Evolutionary conservation across 2,329 filamentous ascomycete species (phyloP).

Genomic region (Sclerotinia subarctica): DNA sequence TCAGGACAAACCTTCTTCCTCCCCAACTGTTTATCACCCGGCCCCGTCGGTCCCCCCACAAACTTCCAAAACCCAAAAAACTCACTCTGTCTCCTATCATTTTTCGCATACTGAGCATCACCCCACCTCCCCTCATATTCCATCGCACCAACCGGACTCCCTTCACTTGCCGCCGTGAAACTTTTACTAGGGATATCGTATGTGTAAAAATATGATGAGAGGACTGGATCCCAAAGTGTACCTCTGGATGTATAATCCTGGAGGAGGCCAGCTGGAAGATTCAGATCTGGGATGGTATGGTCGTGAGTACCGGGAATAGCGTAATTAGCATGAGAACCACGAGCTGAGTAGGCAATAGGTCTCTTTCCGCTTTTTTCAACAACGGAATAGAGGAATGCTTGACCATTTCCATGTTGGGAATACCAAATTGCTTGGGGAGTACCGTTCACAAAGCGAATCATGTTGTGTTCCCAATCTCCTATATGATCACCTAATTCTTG

Average conservation of each 20-base stretch:
- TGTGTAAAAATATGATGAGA: conserved; percentile 54
- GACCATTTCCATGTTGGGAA: conserved; percentile 58
- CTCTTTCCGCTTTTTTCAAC: conserved; percentile 52
- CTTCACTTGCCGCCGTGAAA: conserved; percentile 30
- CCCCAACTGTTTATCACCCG: conserved; percentile 56
- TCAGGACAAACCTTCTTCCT: conserved; percentile 56
- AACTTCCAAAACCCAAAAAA: conserved; percentile 52
- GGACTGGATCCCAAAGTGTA: conserved; percentile 57
- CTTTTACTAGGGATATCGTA: conserved; percentile 43
- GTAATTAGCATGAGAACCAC: conserved; percentile 64
- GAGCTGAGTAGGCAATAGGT: conserved; percentile 56
- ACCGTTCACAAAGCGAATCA: conserved; percentile 61
- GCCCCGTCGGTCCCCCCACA: conserved; percentile 57
- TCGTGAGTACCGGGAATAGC: conserved; percentile 58
- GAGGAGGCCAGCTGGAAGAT: conserved; percentile 52
- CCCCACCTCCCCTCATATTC: conserved; percentile 60
- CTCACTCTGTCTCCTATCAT: conserved; percentile 41
- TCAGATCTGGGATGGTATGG: conserved; percentile 59
- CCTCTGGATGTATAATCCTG: conserved; percentile 55
- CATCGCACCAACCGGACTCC: conserved; percentile 52
- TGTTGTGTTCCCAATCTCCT: conserved; percentile 65
- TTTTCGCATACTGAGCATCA: conserved; percentile 53
- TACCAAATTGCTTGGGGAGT: conserved; percentile 57
- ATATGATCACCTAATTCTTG: conserved; percentile 49
- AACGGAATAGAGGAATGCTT: conserved; percentile 58